Percentiles rank a stretch among this genome's conserved stretches.
Evolutionary conservation across 73 alveolate species (phyloP).

Genomic region (Tetrahymena elliotti): DNA sequence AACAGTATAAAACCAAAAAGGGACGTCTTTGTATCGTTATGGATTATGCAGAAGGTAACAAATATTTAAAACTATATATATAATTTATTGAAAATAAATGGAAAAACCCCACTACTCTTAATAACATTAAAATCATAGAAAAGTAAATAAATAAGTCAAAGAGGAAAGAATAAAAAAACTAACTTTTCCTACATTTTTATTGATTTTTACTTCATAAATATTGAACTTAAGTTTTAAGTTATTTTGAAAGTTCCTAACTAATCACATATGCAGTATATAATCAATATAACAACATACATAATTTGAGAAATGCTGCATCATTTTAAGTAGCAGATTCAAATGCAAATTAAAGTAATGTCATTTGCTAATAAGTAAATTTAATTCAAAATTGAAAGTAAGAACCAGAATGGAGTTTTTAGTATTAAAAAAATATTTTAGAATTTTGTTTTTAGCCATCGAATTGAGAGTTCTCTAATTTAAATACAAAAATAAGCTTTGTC

Average conservation of each 20-base stretch:
- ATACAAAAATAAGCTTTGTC: neutral
- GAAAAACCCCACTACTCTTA: neutral
- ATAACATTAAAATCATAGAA: neutral
- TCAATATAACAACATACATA: too few species aligned
- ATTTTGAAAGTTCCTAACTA: neutral
- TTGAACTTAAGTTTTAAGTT: neutral
- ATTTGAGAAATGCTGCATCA: neutral
- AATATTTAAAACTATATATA: neutral
- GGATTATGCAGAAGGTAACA: conserved; percentile 86
- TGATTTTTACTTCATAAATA: too few species aligned
- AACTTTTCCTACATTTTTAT: neutral
- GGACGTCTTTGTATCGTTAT: conserved; percentile 66
- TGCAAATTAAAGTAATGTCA: neutral
- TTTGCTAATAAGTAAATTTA: neutral
- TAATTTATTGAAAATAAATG: neutral
- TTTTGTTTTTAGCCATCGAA: neutral
- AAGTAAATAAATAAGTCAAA: neutral
- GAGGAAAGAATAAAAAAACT: neutral
- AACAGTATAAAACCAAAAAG: conserved; percentile 69
- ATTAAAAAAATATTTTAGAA: too few species aligned
- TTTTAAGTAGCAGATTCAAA: neutral
- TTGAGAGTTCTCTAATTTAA: neutral
- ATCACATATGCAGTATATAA: neutral
- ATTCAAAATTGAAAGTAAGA: too few species aligned
- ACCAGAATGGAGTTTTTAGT: neutral